phyloP scores from a whole-genome alignment of 192 early-diverging fungal genomes.

The Coemansia sp. region DNA sequence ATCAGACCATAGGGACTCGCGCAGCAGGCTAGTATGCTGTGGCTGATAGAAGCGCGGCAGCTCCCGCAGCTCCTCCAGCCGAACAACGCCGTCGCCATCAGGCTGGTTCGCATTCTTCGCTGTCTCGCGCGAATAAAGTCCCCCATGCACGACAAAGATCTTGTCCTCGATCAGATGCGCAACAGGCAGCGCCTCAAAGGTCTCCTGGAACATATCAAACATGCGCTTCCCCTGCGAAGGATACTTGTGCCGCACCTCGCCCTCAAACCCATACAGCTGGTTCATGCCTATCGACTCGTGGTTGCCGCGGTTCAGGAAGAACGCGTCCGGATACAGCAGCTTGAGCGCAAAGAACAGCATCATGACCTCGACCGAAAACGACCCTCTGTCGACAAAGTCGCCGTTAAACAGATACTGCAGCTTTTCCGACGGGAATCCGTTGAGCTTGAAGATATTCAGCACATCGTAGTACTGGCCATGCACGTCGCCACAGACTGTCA shows the following conservation, averaged over 20 bases:
- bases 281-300: conserved; percentile 99
- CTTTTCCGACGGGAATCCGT: conserved; percentile 79
- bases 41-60: conserved; percentile 85
- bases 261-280: conserved; percentile 98
- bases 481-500: conserved; percentile 98
- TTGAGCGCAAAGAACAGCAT: conserved; percentile 89
- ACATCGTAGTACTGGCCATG: conserved; percentile 99
- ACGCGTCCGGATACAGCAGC: conserved; percentile 75
- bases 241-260: conserved; percentile 95
- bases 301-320: conserved; percentile 93
- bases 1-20: conserved; percentile 97
- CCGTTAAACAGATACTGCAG: conserved; percentile 95
- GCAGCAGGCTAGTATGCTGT: conserved; percentile 73
- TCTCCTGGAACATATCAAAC: conserved; percentile 93
- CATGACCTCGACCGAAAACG: conserved; percentile 96
- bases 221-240: conserved; percentile 63
- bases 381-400: conserved; percentile 99
- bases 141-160: conserved; percentile 96
- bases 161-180: conserved; percentile 87
- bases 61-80: conserved; percentile 84
- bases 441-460: conserved; percentile 89
- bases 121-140: conserved; percentile 84
- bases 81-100: conserved; percentile 62
- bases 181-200: conserved; percentile 91
- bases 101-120: conserved; percentile 30